Base-by-base conservation (phyloP, 179 eudicot genomes). In the Gypsophila paniculata region DNA sequence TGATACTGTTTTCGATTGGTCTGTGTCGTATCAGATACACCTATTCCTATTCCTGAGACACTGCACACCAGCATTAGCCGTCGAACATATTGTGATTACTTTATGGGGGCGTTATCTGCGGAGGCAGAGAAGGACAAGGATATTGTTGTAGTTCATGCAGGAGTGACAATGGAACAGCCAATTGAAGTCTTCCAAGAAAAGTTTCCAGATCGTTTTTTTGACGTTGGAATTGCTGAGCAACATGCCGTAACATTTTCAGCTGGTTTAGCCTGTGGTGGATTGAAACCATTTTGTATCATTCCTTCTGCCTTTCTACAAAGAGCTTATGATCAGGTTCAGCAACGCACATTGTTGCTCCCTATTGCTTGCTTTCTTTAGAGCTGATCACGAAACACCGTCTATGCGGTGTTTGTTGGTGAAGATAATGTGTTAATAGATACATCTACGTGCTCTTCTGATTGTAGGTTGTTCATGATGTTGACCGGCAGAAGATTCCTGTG, bases 191-290 rank as follows among this genome's bases (percentile, higher is more conserved):
- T 90, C 64, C 91, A 83, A 71, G 80, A 83, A 15, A 84, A 77
- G n/a, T 88, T 92, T 75, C 85, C 83, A 3, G 88, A 90, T 69
- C 87, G 78, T 55, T 88, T 92, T 81, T 92, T 92, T 61, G 88
- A 88, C 71, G 89, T 92, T 61, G 98, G 98, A 72, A 84, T 90
- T 89, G 98, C 98, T 42, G 98, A 90, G 77, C 98, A 90, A 75
- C 96, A 90, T 79, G 98, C 96, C 21, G 90, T 92, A 12, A 90
- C 98, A 13, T 92, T 92, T 79, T 82, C 96, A 15, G 96, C 96
- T 71, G 98, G 98, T 70, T 81, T 92, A 71, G 83, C 96, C 4
- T 80, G 94, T 80, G 98, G 98, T 44, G 98, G 96, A n/a, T 77
- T 90, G 76, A 92, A 88, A 85, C 98, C 96, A 11, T 90, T 92